Percentiles rank a stretch among this genome's conserved stretches.
Conservation (phyloP, 2,329 filamentous ascomycete genomes). For the Botrytis elliptica region DNA sequence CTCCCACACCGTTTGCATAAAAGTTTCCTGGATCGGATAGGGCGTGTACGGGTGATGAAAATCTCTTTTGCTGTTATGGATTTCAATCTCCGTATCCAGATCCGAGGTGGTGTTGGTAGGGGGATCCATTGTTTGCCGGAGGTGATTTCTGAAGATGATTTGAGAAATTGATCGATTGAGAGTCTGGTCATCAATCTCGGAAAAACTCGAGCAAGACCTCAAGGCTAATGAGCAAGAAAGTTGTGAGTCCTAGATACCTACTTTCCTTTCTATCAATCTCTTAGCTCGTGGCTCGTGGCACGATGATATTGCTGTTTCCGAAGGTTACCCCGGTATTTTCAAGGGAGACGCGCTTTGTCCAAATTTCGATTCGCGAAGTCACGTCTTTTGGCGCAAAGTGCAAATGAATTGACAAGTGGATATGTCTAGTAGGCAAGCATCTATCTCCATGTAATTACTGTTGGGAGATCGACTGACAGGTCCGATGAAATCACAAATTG, state of each 20-base stretch:
- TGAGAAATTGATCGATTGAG: neutral
- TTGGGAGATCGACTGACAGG: neutral
- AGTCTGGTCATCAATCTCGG: neutral
- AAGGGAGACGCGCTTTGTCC: constrained; percentile 11
- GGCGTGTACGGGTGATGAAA: constrained; percentile 71
- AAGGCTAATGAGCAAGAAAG: neutral
- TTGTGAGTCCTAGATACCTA: neutral
- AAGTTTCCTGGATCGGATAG: constrained; percentile 67
- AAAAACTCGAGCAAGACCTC: neutral
- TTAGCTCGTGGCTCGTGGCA: neutral
- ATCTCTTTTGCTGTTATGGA: constrained; percentile 36
- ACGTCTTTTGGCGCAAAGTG: constrained; percentile 20
- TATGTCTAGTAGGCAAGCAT: neutral
- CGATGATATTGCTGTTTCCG: neutral
- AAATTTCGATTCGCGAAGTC: constrained; percentile 14
- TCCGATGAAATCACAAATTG: too few species aligned
- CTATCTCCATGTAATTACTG: neutral
- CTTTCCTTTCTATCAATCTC: neutral
- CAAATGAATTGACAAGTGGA: neutral
- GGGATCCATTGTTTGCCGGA: neutral
- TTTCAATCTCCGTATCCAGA: neutral
- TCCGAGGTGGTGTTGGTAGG: neutral
- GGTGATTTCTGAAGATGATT: neutral
- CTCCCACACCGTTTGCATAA: constrained; percentile 68
- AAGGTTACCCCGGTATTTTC: neutral